Percentiles rank a stretch among this genome's conserved stretches.
Evolutionary conservation across 495 filamentous ascomycete genomes (phyloP).

Genomic region (Trichoderma erinaceum): DNA sequence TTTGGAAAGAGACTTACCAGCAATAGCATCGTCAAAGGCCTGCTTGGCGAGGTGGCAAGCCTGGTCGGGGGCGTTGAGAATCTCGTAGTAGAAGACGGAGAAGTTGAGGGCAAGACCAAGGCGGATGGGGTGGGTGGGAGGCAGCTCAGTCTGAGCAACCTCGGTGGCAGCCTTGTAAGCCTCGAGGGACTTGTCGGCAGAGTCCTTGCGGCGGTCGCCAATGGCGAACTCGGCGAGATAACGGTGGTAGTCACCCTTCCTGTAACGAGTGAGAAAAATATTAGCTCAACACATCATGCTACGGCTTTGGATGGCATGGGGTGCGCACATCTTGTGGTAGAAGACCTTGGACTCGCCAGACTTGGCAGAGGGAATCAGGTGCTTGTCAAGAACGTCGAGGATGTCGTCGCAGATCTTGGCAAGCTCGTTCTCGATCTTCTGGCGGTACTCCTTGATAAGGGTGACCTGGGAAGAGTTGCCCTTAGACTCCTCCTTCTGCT

Average conservation of each 20-base stretch:
- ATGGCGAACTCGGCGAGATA: constrained; percentile 98
- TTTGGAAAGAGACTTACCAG: constrained; percentile 53
- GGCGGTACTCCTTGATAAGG: constrained; percentile 98
- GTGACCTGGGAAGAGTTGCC: constrained; percentile 89
- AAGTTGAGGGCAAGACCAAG: constrained; percentile 98
- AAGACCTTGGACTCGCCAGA: constrained; percentile 99
- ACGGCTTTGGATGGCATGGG: constrained; percentile 2
- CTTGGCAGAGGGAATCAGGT: constrained; percentile 94
- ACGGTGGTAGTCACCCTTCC: constrained; percentile 99
- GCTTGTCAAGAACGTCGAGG: constrained; percentile 90
- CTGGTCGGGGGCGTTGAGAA: constrained; percentile 96
- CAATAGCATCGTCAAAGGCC: constrained; percentile 98
- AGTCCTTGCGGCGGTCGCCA: constrained; percentile 95
- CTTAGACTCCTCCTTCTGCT: constrained; percentile 99
- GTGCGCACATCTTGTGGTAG: constrained; percentile 97
- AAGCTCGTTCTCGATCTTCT: constrained; percentile 98
- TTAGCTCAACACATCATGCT: constrained; percentile 24
- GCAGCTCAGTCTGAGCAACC: constrained; percentile 95
- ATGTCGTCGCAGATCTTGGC: constrained; percentile 99
- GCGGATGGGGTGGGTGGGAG: constrained; percentile 97
- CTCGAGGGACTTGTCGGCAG: constrained; percentile 93
- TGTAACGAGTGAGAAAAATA: constrained; percentile 31
- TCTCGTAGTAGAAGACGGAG: constrained; percentile 99
- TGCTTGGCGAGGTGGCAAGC: constrained; percentile 99
- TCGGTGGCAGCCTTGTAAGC: constrained; percentile 99